phyloP scores from a whole-genome alignment of 306 rosid species.

The Fagus crenata region DNA sequence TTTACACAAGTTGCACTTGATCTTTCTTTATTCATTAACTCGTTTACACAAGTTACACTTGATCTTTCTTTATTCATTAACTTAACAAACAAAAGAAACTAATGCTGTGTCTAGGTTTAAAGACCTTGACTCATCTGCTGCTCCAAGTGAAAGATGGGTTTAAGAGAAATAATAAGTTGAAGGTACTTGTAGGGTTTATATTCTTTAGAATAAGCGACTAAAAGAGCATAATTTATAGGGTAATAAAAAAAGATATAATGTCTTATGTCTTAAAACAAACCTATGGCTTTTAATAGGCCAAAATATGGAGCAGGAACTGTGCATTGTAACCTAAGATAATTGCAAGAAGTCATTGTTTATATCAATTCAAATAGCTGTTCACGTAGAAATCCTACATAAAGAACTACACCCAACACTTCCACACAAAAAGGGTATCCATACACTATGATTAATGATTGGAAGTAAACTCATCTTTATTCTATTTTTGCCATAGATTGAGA shows the following conservation, averaged over 20 bases:
- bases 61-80: not conserved
- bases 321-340: not conserved
- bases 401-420: not conserved
- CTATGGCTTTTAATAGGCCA: too few relatives aligned
- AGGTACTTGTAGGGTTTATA: not conserved
- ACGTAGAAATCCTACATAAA: not conserved
- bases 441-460: conserved; percentile 11
- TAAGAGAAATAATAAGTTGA: not conserved
- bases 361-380: not conserved
- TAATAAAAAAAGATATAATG: too few relatives aligned
- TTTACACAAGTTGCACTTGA: not conserved
- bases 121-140: not conserved
- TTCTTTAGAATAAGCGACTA: not conserved
- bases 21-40: not conserved
- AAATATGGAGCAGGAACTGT: not conserved
- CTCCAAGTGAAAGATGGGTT: not conserved
- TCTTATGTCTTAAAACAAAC: too few relatives aligned
- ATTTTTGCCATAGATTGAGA: conserved; percentile 19
- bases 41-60: not conserved
- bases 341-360: not conserved
- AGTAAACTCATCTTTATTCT: not conserved
- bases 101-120: not conserved
- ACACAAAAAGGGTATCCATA: not conserved
- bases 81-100: not conserved
- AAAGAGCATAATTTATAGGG: not conserved